phyloP scores from a whole-genome alignment of 2,329 filamentous ascomycete species.

The Phyllosticta capitalensis region DNA sequence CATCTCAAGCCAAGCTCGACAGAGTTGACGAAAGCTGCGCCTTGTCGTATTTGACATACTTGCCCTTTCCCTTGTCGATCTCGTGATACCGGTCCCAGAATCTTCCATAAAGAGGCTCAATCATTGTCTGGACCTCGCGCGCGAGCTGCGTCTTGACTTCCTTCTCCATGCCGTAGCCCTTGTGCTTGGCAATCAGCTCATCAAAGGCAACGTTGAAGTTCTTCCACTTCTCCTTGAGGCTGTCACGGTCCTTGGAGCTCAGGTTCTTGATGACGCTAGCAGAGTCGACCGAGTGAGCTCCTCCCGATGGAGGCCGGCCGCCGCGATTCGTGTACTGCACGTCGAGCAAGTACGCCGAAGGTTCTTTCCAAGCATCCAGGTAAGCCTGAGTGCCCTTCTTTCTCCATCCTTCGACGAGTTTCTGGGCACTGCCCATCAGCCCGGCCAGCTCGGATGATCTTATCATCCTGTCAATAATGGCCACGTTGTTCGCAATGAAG shows the following conservation, averaged over 20 bases:
- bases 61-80: conserved; percentile 93
- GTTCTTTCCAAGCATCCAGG: conserved; percentile 78
- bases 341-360: conserved; percentile 72
- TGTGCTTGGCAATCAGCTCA: conserved; percentile 75
- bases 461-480: conserved; percentile 76
- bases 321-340: conserved; percentile 79
- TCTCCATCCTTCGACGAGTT: conserved; percentile 71
- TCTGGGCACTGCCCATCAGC: conserved; percentile 54
- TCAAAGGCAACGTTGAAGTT: conserved; percentile 88
- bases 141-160: conserved; percentile 75
- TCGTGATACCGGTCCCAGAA: conserved; percentile 98
- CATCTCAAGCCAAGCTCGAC: conserved; percentile 33
- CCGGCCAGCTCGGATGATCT: conserved; percentile 66
- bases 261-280: conserved; percentile 75
- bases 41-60: conserved; percentile 98
- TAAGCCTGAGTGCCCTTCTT: conserved; percentile 80
- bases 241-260: conserved; percentile 84
- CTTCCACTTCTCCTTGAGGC: conserved; percentile 92
- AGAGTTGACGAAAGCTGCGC: conserved; percentile 58
- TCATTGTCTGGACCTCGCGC: conserved; percentile 78
- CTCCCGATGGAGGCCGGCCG: conserved; percentile 56
- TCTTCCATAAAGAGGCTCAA: conserved; percentile 86
- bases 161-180: conserved; percentile 76
- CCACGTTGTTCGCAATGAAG: conserved; percentile 81
- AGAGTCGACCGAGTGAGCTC: conserved; percentile 52